Conservation (phyloP, 768 basidiomycete species). For the Postia placenta region DNA sequence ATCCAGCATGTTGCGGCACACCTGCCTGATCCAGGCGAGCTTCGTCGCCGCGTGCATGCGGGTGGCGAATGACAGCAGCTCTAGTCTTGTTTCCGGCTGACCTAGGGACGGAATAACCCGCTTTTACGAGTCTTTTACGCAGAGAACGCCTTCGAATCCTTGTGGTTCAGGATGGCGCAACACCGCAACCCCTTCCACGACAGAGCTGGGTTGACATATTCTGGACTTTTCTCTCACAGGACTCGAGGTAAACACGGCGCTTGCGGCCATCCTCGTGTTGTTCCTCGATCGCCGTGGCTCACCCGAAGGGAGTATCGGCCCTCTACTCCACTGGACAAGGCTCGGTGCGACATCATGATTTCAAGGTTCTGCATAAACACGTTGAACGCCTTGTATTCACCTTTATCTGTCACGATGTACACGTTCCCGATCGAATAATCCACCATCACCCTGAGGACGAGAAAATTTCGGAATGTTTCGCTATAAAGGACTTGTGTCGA, state of each 20-base stretch:
- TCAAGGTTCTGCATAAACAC: slow-evolving; percentile 65
- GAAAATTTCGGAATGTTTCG: slow-evolving; percentile 38
- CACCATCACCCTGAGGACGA: slow-evolving; percentile 46
- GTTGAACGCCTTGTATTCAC: slow-evolving; percentile 62
- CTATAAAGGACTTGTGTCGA: slow-evolving; percentile 44
- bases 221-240: slow-evolving; percentile 22
- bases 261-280: slow-evolving; percentile 55
- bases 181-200: slow-evolving; percentile 7
- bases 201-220: slow-evolving; percentile 13
- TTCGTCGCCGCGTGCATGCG: slow-evolving; percentile 23
- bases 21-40: slow-evolving; percentile 46
- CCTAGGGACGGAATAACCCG: slow-evolving; percentile 13
- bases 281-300: slow-evolving; percentile 60
- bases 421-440: slow-evolving; percentile 71
- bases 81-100: slow-evolving; percentile 9
- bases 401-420: slow-evolving; percentile 68
- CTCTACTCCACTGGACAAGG: slow-evolving; percentile 67
- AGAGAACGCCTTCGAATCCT: slow-evolving; percentile 11
- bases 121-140: slow-evolving; percentile 15
- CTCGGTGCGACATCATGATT: slow-evolving; percentile 47
- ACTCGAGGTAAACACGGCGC: slow-evolving; percentile 33
- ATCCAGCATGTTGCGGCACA: slow-evolving; percentile 46
- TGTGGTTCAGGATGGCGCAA: slow-evolving; percentile 9
- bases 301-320: slow-evolving; percentile 51
- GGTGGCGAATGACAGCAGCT: slow-evolving; percentile 7